phyloP scores from a whole-genome alignment of 2,329 filamentous ascomycete genomes.

The Chaetomium sp. region DNA sequence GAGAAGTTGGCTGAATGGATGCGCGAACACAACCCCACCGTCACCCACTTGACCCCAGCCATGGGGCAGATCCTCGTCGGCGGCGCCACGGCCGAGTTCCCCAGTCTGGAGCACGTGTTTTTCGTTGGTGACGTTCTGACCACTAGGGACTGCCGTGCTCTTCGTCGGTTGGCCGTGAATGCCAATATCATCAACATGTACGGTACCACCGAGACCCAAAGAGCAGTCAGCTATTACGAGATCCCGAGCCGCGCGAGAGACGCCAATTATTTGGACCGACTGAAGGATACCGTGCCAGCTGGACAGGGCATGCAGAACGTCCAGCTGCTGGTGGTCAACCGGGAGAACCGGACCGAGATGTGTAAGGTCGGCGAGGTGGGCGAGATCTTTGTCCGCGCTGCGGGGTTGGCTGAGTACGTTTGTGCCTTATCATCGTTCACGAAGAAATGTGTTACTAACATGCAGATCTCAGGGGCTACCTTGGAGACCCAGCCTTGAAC shows the following conservation, averaged over 20 bases:
- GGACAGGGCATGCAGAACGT: constrained; percentile 85
- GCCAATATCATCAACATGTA: constrained; percentile 78
- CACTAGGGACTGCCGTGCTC: constrained; percentile 68
- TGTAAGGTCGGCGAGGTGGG: constrained; percentile 78
- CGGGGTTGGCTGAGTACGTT: constrained; percentile 64
- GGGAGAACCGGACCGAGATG: constrained; percentile 56
- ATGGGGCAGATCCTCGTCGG: constrained; percentile 96
- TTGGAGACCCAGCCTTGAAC: constrained; percentile 52
- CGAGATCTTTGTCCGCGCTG: constrained; percentile 77
- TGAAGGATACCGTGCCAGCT: constrained; percentile 68
- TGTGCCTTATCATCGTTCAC: no score
- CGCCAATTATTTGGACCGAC: constrained; percentile 40
- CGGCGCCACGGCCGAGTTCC: constrained; percentile 70
- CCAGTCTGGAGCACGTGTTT: constrained; percentile 70
- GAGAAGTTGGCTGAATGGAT: constrained; percentile 89
- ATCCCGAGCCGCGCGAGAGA: constrained; percentile 61
- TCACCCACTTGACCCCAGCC: constrained; percentile 86
- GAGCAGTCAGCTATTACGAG: constrained; percentile 77
- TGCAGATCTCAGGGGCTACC: constrained; percentile 26
- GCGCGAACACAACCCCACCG: constrained; percentile 63
- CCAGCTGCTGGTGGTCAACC: constrained; percentile 77
- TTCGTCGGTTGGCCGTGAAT: constrained; percentile 72
- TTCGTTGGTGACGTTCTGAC: constrained; percentile 90
- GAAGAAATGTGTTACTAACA: not conserved
- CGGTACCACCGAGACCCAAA: constrained; percentile 78